These are phyloP conservation scores for Nothophaeocryptopus gaeumannii DNA, from an alignment of 2,329 filamentous ascomycete species.

Conservation along the genomic window DNA sequence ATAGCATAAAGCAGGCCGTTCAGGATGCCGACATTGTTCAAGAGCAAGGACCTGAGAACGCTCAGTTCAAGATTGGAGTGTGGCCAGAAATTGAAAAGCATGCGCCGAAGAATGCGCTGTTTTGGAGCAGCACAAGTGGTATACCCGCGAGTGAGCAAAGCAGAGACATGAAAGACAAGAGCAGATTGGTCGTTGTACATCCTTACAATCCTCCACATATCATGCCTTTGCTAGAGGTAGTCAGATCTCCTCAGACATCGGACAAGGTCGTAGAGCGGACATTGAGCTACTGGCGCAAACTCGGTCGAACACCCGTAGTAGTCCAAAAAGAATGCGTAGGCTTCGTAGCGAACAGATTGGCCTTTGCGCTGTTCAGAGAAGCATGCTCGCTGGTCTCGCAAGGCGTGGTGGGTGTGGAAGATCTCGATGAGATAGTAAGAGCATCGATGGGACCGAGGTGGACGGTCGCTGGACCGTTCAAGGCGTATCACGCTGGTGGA, in stretches of 20 bases:
- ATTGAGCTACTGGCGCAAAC: conserved; percentile 45
- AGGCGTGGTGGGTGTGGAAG: conserved; percentile 52
- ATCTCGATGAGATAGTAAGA: conserved; percentile 54
- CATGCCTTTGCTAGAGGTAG: conserved; percentile 60
- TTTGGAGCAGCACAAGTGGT: conserved; percentile 60
- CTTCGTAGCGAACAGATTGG: conserved; percentile 58
- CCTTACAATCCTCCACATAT: conserved; percentile 62
- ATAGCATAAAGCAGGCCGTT: conserved; percentile 44
- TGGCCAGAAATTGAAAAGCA: conserved; percentile 53
- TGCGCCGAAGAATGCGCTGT: conserved; percentile 44
- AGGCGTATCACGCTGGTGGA: conserved; percentile 59
- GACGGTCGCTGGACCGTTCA: conserved; percentile 57
- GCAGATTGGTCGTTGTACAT: conserved; percentile 56
- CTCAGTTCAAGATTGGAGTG: conserved; percentile 50
- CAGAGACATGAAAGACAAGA: conserved; percentile 41
- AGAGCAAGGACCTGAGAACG: conserved; percentile 58
- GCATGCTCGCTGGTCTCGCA: conserved; percentile 54
- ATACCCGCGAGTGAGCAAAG: conserved; percentile 55
- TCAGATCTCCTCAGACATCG: conserved; percentile 48
- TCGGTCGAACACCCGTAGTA: conserved; percentile 48
- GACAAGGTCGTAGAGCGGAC: conserved; percentile 41
- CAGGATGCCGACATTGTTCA: conserved; percentile 53
- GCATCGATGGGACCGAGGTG: conserved; percentile 54
- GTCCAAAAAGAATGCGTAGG: conserved; percentile 53
- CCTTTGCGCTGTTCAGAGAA: conserved; percentile 56